Base-by-base conservation (phyloP, 1,284 basidiomycete genomes). In the Blastosporella zonata region DNA sequence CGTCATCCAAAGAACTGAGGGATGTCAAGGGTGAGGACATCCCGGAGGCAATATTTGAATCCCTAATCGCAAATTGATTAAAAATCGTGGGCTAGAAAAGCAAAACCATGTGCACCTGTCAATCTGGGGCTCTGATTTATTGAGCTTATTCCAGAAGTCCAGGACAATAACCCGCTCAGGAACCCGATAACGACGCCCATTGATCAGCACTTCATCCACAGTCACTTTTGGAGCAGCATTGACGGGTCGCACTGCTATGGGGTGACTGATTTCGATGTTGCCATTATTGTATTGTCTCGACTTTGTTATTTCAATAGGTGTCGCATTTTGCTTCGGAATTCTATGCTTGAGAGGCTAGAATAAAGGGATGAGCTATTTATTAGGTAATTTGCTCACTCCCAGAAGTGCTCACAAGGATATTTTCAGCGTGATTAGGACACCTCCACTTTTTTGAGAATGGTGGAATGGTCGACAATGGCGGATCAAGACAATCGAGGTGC, bases 401-500 rank as follows among this genome's bases (percentile, higher is more conserved):
- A 17, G 15, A 4, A 46, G 28, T 48, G 62, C 84, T 64, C 61
- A 90, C 88, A 54, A 90, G 67, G 50, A 88, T 77, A 54, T 85
- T 83, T 53, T 96, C 91, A 22, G 85, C 84, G 65, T 99, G 96
- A 61, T 94, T 93, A 1, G 97, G 97, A 69, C 96, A 99, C 92
- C 96, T 97, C 96, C 97, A 99, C 68, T 95, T 97, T 71, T 87
- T 87, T 55, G 82, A 83, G 49, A 88, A 82, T 21, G 87, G 79
- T 2, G 97, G 97, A 81, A 98, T 87, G 38, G 77, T 78, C 17
- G 87, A 75, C 58, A 97, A 72, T 2, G 97, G 96, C 15, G 96
- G 97, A 59, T 90, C 86, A 27, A 99, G 74, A 63, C 96, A 99
- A 66, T 99, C 96, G 47, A 98, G 79, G 66, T 99, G 96, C 92